Conservation (phyloP, 192 early-diverging fungal genomes). For the Radiomyces spectabilis region DNA sequence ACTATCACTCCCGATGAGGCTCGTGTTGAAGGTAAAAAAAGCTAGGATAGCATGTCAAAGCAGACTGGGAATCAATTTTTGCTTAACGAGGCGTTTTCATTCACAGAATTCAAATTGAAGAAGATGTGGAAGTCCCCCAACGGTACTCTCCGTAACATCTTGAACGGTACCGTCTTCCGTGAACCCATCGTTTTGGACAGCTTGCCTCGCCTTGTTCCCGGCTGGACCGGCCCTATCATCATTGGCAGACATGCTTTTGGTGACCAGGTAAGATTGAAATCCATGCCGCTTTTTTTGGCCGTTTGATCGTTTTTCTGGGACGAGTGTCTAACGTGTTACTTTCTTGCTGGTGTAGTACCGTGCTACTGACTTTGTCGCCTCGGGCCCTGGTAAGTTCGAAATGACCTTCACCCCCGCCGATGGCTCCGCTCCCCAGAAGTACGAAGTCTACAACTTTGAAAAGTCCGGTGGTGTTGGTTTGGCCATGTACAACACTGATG, state of each 20-base stretch:
- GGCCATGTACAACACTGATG: slow-evolving; percentile 93
- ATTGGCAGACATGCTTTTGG: slow-evolving; percentile 97
- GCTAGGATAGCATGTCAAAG: neutral
- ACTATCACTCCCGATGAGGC: slow-evolving; percentile 97
- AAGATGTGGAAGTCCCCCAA: slow-evolving; percentile 99
- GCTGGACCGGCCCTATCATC: slow-evolving; percentile 92
- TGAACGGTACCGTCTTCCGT: slow-evolving; percentile 97
- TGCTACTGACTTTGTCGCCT: slow-evolving; percentile 92
- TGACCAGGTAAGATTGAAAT: slow-evolving; percentile 84
- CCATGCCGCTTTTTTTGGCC: no score
- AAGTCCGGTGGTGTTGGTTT: slow-evolving; percentile 81
- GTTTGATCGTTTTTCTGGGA: no score
- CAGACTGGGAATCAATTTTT: neutral
- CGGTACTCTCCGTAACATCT: slow-evolving; percentile 93
- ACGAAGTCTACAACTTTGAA: slow-evolving; percentile 78
- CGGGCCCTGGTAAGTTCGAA: slow-evolving; percentile 85
- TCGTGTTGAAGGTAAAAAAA: slow-evolving; percentile 65
- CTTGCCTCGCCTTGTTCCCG: slow-evolving; percentile 87
- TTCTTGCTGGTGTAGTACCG: slow-evolving; percentile 58
- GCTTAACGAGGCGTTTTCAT: neutral
- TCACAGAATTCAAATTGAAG: slow-evolving; percentile 86
- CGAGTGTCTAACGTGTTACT: neutral
- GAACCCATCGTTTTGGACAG: slow-evolving; percentile 93
- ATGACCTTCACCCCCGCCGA: slow-evolving; percentile 84
- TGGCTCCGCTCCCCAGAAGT: slow-evolving; percentile 59